Evolutionary conservation across 345 rosid genomes (phyloP), one percentile per base, ranked within the genome.

Genomic region (Salix viminalis): DNA sequence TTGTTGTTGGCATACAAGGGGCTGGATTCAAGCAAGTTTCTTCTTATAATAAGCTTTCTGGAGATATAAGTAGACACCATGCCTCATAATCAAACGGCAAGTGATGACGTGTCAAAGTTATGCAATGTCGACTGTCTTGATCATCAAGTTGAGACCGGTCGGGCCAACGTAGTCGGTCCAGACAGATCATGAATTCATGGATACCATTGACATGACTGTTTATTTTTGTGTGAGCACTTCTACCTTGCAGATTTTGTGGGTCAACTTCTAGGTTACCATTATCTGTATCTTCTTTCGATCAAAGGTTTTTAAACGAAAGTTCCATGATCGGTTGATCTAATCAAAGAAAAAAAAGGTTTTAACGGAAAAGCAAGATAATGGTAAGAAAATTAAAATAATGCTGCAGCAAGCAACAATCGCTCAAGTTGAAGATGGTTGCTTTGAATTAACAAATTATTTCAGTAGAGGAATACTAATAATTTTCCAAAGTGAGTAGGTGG

Each of bases 401-500:
- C 50, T 46, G 50, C 50, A 46, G 50, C 50, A 13, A 46, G 16
- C 16, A 46, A 14, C 18, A 4, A 11, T 46, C 50, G 14, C 52
- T 46, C 52, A 46, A 46, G 52, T 12, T 46, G 52, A 46, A 12
- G 52, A 46, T 46, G 52, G 46, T 41, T 41, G 3, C 11, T 41
- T 10, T 41, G 2, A 41, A 41, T 41, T 9, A 41, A 41, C 2
- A 41, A 41, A 41, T 2, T 8, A 41, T 41, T 41, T 9, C 9
- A 9, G 44, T 8, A 41, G 37, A 39, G 42, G 42, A 39, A 39
- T 8, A 39, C 42, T 39, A 9, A 41, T 41, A 12, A 41, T 10
- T 74, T 79, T 82, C 62, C 76, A 46, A 67, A 61, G 75, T 48
- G 83, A 71, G 85, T 60, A 70, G 85, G 79, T 83, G 79, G 76